Evolutionary conservation across 2,329 filamentous ascomycete species (phyloP), one percentile per base, ranked within the genome.

Genomic region (Nannizzia gypsea): DNA sequence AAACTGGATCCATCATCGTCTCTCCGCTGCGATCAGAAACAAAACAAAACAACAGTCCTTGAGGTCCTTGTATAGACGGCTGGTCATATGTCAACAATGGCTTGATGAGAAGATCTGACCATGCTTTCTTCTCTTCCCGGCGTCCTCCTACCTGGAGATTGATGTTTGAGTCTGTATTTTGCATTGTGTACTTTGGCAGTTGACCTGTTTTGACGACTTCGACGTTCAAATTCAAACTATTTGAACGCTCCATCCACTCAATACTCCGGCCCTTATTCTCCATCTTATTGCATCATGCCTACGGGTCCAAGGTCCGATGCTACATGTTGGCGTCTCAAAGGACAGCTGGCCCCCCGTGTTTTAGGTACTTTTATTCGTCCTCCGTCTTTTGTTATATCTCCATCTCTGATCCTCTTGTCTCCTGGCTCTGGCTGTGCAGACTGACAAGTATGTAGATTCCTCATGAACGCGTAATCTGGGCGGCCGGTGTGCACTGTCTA

Each of bases 401-500:
- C 20, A 46, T 46, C 42, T 46, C 31, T 8, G 31, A 2, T 9
- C 5, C 13, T 9, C 13, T 13, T 48, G 44, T 22, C 24, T 42
- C 38, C 38, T 42, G 6, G 2, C 38, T 11, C 38, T 17, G 13
- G 38, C 38, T 42, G 31, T 34, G 31, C 31, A 34, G 31, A 34
- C 31, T 34, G 31, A 34, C 31, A 34, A 48, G 20, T 6, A 20
- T 8, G 26, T 2, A 54, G 48, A 54, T 54, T 54, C 13, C 48
- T 54, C 24, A 54, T 20, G 48, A 54, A 54, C 48, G 48, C 48
- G 48, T 54, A 54, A 54, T 54, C 48, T 34, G 15, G 20, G n/a
- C 48, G 26, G 13, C 26, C 48, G 13, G 48, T 4, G 24, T 13
- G 48, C 26, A 17, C 48, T 34, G 48, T 26, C 26, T 13, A 52